These are phyloP conservation scores for Leptosphaerulina australis DNA, from an alignment of 2,329 filamentous ascomycete species.

Conservation along the genomic window DNA sequence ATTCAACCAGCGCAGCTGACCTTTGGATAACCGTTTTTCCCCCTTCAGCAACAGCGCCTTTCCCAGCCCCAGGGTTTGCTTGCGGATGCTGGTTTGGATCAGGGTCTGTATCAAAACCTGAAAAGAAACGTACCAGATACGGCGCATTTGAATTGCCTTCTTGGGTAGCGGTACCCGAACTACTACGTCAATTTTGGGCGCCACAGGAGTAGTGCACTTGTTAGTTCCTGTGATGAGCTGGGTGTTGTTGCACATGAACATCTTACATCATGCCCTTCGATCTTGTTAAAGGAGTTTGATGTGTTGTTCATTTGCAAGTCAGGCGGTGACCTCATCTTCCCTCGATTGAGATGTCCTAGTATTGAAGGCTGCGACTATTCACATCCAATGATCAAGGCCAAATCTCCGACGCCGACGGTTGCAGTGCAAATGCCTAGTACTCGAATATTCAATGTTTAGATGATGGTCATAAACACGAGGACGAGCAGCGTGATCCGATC, in stretches of 20 bases:
- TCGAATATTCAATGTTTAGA: background rate
- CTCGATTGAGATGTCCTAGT: background rate
- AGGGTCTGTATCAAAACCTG: conserved; percentile 16
- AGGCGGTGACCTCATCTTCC: background rate
- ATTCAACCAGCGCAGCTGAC: conserved; percentile 13
- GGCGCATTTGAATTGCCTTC: background rate
- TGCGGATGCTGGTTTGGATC: conserved; percentile 2
- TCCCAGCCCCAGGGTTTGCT: conserved; percentile 5
- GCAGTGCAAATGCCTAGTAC: background rate
- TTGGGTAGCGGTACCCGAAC: conserved; percentile 7
- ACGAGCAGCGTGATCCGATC: background rate
- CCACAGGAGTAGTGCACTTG: background rate
- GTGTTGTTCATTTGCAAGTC: background rate
- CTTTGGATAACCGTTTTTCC: conserved; percentile 4
- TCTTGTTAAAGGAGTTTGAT: background rate
- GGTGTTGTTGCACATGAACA: conserved; percentile 9
- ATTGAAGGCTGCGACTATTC: background rate
- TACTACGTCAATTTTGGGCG: conserved; percentile 9
- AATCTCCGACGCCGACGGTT: background rate
- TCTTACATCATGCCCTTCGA: conserved; percentile 7
- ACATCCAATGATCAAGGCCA: background rate
- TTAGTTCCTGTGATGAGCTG: background rate
- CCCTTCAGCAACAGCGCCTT: background rate
- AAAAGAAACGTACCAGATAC: conserved; percentile 14
- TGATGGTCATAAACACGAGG: background rate